Percentiles rank a stretch among this genome's conserved stretches.
These are phyloP conservation scores for Gnomoniopsis sp. DNA, from an alignment of 2,329 filamentous ascomycete genomes.

Conservation along the genomic window DNA sequence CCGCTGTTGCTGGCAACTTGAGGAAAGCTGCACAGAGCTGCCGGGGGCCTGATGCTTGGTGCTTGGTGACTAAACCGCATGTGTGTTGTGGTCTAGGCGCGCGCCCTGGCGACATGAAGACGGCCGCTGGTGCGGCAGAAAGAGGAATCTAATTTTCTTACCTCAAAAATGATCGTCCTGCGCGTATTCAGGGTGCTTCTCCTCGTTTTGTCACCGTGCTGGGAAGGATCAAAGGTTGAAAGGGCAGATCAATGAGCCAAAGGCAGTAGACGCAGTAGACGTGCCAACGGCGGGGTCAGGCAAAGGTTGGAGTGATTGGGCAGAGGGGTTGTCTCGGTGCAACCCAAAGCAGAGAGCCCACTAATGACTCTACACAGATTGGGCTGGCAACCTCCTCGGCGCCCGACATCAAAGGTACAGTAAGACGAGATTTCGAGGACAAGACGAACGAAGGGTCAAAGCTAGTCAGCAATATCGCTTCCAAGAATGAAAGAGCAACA, in stretches of 20 bases:
- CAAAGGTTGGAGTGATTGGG: conserved; percentile 19
- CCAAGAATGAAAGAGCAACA: too few relatives aligned
- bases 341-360: conserved; percentile 16
- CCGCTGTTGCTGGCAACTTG: conserved; percentile 7
- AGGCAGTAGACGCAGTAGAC: conserved; percentile 12
- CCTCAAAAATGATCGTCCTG: neutral
- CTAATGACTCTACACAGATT: conserved; percentile 9
- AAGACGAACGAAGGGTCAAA: conserved; percentile 5
- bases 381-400: conserved; percentile 1
- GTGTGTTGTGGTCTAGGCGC: conserved; percentile 2
- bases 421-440: neutral
- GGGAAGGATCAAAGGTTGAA: conserved; percentile 1
- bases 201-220: neutral
- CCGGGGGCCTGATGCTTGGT: neutral
- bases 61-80: neutral
- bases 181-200: neutral
- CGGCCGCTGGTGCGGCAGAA: neutral
- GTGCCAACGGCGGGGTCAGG: conserved; percentile 18
- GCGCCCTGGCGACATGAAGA: conserved; percentile 1
- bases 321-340: conserved; percentile 17
- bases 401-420: neutral
- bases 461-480: neutral
- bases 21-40: conserved; percentile 2
- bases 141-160: conserved; percentile 3
- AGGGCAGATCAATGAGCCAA: neutral